Percentiles rank a stretch among this genome's conserved stretches.
Evolutionary conservation across 2,329 filamentous ascomycete species (phyloP).

Genomic region (Cladosporium sp.): DNA sequence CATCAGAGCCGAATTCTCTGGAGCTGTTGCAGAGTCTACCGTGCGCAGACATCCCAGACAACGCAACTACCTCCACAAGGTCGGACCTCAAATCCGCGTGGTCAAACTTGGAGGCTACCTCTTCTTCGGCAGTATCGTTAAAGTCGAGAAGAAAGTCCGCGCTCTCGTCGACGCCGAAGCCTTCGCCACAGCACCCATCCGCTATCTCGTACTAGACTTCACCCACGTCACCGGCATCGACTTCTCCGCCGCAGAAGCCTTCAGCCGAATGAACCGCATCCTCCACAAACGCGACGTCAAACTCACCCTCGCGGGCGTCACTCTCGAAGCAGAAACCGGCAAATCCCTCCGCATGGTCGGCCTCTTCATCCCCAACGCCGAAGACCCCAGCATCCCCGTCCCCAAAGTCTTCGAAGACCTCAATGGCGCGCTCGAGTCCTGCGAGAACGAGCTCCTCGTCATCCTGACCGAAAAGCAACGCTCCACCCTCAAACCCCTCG

Average conservation of each 20-base stretch:
- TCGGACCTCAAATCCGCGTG: constrained; percentile 81
- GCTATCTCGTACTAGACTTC: constrained; percentile 85
- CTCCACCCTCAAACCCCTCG: constrained; percentile 36
- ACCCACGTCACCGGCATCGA: constrained; percentile 87
- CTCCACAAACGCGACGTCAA: constrained; percentile 71
- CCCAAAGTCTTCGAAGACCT: constrained; percentile 74
- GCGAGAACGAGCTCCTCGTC: constrained; percentile 85
- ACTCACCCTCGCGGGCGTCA: constrained; percentile 77
- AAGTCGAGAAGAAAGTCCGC: constrained; percentile 84
- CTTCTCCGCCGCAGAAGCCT: constrained; percentile 93
- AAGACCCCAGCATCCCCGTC: constrained; percentile 52
- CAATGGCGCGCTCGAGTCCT: constrained; percentile 88
- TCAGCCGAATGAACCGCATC: constrained; percentile 84
- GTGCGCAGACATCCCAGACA: constrained; percentile 88
- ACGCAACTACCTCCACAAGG: constrained; percentile 76
- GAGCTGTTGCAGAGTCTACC: constrained; percentile 83
- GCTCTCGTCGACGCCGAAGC: constrained; percentile 75
- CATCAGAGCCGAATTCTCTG: constrained; percentile 84
- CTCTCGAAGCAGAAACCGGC: constrained; percentile 69
- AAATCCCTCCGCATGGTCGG: constrained; percentile 78
- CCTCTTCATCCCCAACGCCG: constrained; percentile 66
- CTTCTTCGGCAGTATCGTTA: constrained; percentile 98
- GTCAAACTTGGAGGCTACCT: constrained; percentile 90
- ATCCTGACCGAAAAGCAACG: constrained; percentile 33
- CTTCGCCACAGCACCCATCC: constrained; percentile 73